Conservation (phyloP, 2,329 filamentous ascomycete species). For the Alternaria brassicae region DNA sequence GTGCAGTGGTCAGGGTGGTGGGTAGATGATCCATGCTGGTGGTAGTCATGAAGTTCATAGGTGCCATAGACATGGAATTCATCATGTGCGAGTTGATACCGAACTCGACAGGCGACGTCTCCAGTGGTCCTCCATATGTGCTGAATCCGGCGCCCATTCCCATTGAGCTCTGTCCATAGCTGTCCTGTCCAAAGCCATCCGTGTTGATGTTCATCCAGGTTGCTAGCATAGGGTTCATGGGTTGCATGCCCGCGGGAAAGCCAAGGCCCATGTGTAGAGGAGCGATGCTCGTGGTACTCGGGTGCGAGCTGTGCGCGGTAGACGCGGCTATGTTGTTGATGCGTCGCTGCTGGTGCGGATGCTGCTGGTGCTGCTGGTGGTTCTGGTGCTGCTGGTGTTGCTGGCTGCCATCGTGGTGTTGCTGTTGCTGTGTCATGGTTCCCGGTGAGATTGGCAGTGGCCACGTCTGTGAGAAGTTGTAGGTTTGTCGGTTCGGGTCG, state of each 20-base stretch:
- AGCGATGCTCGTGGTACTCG: slow-evolving; percentile 40
- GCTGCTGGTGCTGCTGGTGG: slow-evolving; percentile 27
- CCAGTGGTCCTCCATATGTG: slow-evolving; percentile 52
- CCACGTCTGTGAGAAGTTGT: slow-evolving; percentile 47
- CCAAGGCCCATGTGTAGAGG: slow-evolving; percentile 45
- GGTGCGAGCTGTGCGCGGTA: slow-evolving; percentile 27
- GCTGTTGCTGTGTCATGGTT: slow-evolving; percentile 41
- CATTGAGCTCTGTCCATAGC: slow-evolving; percentile 33
- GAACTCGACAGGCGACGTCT: slow-evolving; percentile 57
- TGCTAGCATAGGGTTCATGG: slow-evolving; percentile 46
- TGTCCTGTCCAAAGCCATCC: slow-evolving; percentile 41
- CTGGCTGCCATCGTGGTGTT: slow-evolving; percentile 20
- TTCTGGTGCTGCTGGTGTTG: slow-evolving; percentile 26
- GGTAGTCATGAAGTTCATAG: slow-evolving; percentile 45
- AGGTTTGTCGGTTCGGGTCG: slow-evolving; percentile 46
- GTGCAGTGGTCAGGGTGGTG: slow-evolving; percentile 52
- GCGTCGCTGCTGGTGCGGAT: slow-evolving; percentile 39
- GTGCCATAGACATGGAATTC: slow-evolving; percentile 18
- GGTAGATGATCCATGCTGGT: slow-evolving; percentile 54
- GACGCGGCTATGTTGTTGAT: slow-evolving; percentile 39
- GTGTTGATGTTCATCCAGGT: slow-evolving; percentile 55
- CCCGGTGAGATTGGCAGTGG: slow-evolving; percentile 48
- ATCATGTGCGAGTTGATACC: slow-evolving; percentile 50
- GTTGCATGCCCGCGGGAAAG: slow-evolving; percentile 44
- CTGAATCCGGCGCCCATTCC: slow-evolving; percentile 49